These are phyloP conservation scores for Stemphylium beticola DNA, from an alignment of 2,329 filamentous ascomycete genomes.

Conservation along the genomic window DNA sequence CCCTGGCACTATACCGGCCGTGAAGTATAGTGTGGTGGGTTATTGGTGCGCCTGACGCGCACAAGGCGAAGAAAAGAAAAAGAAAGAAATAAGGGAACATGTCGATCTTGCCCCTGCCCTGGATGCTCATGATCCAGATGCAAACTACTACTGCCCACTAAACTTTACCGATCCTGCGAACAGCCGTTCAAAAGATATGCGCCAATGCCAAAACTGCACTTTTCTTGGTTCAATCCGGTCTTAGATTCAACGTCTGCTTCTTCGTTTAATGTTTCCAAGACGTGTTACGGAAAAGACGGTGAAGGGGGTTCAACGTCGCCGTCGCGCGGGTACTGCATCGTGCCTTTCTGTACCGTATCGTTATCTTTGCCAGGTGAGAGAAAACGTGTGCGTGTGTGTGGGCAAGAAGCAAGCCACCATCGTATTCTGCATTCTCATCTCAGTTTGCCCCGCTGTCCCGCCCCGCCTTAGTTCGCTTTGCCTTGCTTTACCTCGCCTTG, in stretches of 20 bases:
- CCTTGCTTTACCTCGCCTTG: background rate
- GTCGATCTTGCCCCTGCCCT: too few species aligned
- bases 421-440: too few species aligned
- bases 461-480: too few species aligned
- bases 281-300: constrained; percentile 14
- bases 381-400: too few species aligned
- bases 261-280: background rate
- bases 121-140: background rate
- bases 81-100: background rate
- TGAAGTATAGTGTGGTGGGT: background rate
- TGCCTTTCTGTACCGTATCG: background rate
- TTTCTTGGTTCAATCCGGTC: background rate
- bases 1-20: background rate
- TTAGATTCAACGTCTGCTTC: background rate
- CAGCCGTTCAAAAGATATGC: constrained; percentile 11
- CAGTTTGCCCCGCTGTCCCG: too few species aligned
- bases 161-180: constrained; percentile 10
- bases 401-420: too few species aligned
- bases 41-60: constrained; percentile 1
- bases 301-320: background rate
- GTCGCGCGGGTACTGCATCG: background rate
- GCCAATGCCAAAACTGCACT: constrained; percentile 1
- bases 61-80: background rate
- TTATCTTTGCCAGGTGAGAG: too few species aligned
- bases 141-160: background rate